phyloP scores from a whole-genome alignment of 768 basidiomycete genomes.

The Psilocybe azurescens region DNA sequence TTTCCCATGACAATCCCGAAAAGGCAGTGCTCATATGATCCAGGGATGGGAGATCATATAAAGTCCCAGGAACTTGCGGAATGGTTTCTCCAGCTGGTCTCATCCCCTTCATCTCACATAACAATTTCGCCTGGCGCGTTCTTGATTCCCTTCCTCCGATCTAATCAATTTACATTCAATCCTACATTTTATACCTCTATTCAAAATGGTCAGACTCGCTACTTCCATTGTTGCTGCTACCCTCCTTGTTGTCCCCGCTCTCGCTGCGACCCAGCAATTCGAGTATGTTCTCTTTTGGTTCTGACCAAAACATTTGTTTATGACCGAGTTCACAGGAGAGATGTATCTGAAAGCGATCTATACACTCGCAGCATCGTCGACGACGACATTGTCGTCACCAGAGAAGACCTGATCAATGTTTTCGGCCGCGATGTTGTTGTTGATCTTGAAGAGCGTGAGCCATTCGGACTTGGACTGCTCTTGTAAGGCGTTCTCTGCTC shows the following conservation, averaged over 20 bases:
- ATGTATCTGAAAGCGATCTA: conserved; percentile 5
- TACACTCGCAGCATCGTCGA: not conserved
- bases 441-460: conserved; percentile 14
- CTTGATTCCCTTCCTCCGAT: not conserved
- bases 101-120: conserved; percentile 1
- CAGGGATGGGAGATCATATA: not conserved
- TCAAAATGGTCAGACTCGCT: conserved; percentile 13
- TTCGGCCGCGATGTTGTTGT: conserved; percentile 12
- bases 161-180: not conserved
- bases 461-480: not conserved
- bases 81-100: conserved; percentile 19
- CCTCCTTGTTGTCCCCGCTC: conserved; percentile 10
- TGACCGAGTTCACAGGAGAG: not conserved
- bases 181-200: not conserved
- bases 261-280: conserved; percentile 7
- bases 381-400: conserved; percentile 9
- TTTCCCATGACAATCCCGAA: not conserved
- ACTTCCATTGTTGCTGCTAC: conserved; percentile 10
- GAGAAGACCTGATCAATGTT: conserved; percentile 9
- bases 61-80: not conserved
- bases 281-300: conserved; percentile 2
- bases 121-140: not conserved
- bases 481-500: not conserved
- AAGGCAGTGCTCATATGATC: not conserved
- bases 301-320: not conserved